Conservation (phyloP, 805 yeast genomes). For the Schwanniomyces polymorphus region DNA sequence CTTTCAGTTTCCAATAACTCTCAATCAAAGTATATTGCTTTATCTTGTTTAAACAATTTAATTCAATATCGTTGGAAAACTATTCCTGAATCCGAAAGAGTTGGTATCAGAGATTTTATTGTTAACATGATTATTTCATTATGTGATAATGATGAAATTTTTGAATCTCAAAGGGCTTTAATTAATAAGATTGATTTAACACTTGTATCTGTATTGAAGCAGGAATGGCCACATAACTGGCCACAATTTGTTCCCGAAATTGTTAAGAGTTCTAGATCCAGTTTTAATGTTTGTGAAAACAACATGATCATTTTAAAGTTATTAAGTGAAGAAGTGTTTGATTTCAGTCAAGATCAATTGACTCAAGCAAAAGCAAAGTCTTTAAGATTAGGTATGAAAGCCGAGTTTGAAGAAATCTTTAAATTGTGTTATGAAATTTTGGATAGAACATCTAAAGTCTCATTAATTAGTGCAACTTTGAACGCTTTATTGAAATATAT, state of each 20-base stretch:
- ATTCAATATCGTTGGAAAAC: constrained; percentile 93
- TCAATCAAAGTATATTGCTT: constrained; percentile 89
- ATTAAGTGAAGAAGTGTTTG: constrained; percentile 94
- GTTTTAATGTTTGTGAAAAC: constrained; percentile 94
- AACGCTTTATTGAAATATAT: constrained; percentile 80
- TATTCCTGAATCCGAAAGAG: constrained; percentile 82
- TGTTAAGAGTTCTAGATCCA: constrained; percentile 77
- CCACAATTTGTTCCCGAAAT: constrained; percentile 95
- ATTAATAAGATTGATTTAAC: constrained; percentile 93
- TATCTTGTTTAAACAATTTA: constrained; percentile 84
- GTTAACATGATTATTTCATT: constrained; percentile 91
- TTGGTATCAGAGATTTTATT: constrained; percentile 90
- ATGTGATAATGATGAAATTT: constrained; percentile 79
- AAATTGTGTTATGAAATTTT: constrained; percentile 90
- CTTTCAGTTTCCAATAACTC: constrained; percentile 75
- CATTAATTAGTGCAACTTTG: constrained; percentile 81
- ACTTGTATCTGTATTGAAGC: constrained; percentile 89
- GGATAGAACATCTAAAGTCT: constrained; percentile 83
- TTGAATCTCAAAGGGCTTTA: constrained; percentile 72
- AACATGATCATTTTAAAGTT: constrained; percentile 90
- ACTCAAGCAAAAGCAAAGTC: constrained; percentile 91
- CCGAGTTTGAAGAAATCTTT: constrained; percentile 91
- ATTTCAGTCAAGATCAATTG: constrained; percentile 92
- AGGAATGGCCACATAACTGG: constrained; percentile 99
- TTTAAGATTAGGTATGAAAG: constrained; percentile 79